These are phyloP conservation scores for Filobasidium uniguttulatum DNA, from an alignment of 1,284 basidiomycete species.

Conservation along the genomic window DNA sequence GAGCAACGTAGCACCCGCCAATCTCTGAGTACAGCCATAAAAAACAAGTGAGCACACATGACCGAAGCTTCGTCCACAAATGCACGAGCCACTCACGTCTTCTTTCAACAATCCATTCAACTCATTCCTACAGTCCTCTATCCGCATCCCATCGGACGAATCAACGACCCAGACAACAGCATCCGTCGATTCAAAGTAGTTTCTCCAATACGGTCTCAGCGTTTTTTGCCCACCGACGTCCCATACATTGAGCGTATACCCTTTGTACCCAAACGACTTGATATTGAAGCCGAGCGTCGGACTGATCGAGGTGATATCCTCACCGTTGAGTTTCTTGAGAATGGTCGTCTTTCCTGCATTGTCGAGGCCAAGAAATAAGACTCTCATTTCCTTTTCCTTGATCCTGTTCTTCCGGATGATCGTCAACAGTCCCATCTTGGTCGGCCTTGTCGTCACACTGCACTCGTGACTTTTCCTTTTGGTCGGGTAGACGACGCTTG, in stretches of 20 bases:
- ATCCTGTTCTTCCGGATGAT: slow-evolving; percentile 93
- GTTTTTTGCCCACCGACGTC: slow-evolving; percentile 96
- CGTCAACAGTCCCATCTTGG: slow-evolving; percentile 82
- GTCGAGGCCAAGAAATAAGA: slow-evolving; percentile 95
- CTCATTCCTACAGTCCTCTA: slow-evolving; percentile 78
- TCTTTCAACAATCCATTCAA: slow-evolving; percentile 72
- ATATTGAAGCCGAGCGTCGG: slow-evolving; percentile 99
- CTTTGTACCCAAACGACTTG: slow-evolving; percentile 80
- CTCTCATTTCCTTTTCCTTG: slow-evolving; percentile 89
- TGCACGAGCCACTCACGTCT: slow-evolving; percentile 56
- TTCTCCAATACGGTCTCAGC: slow-evolving; percentile 93
- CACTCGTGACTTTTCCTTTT: too few species aligned
- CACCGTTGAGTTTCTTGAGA: slow-evolving; percentile 79
- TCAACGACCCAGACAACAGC: slow-evolving; percentile 98
- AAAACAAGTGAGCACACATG: slow-evolving; percentile 9
- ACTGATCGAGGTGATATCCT: slow-evolving; percentile 73
- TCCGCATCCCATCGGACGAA: slow-evolving; percentile 75
- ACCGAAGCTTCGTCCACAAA: slow-evolving; percentile 12
- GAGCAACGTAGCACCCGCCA: slow-evolving; percentile 85
- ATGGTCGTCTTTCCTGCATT: slow-evolving; percentile 99
- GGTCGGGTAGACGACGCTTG: too few species aligned
- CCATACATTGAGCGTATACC: slow-evolving; percentile 51
- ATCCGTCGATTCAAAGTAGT: slow-evolving; percentile 98
- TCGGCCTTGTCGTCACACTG: too few species aligned
- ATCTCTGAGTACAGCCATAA: slow-evolving; percentile 44